Base-by-base conservation (phyloP, 148 eudicot genomes). In the Limonium bicolor region DNA sequence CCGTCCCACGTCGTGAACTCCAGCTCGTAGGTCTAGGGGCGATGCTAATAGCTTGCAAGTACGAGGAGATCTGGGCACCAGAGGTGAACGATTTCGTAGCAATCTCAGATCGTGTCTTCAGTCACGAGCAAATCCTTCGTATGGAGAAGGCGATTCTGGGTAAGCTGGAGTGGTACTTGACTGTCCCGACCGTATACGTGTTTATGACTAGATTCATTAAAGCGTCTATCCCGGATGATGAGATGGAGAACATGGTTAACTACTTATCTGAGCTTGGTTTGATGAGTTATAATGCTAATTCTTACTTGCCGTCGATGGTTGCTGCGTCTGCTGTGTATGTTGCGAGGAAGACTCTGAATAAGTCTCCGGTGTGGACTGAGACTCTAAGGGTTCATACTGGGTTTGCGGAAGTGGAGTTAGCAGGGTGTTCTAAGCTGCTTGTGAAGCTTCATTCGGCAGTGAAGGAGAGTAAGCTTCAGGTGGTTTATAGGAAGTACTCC, bases 31-130 rank as follows among this genome's bases (percentile, higher is more conserved):
- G 77, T 9, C 43, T 73, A 5, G 27, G 75, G 27, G 62, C 81
- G 18, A 69, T 58, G 80, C 69, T 73, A 5, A 60, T 70, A 27
- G 71, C 69, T 39, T 79, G 78, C 63, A 83, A 88, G 54, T 88
- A 88, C 46, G 96, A 83, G 56, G 92, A 88, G 53, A 88, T 88
- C 29, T 88, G 94, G 92, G 94, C 86, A 30, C 94, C 94, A 10
- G 86, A 83, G 70, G 84, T 73, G 10, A 60, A 72, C 52, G 79
- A 72, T 35, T 66, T 80, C 26, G 77, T 76, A 27, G 18, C 55
- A 27, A 72, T 80, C 27, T 76, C 75, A 31, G 84, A 80, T 24
- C 56, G 53, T 4, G 71, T 75, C n/a, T 76, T 76, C 37, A 67
- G 51, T 23, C 53, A 60, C 52, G 63, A 76, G 8, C 90, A 80